These are phyloP conservation scores for Tetrapisispora phaffii DNA, from an alignment of 805 yeast genomes.

Conservation along the genomic window DNA sequence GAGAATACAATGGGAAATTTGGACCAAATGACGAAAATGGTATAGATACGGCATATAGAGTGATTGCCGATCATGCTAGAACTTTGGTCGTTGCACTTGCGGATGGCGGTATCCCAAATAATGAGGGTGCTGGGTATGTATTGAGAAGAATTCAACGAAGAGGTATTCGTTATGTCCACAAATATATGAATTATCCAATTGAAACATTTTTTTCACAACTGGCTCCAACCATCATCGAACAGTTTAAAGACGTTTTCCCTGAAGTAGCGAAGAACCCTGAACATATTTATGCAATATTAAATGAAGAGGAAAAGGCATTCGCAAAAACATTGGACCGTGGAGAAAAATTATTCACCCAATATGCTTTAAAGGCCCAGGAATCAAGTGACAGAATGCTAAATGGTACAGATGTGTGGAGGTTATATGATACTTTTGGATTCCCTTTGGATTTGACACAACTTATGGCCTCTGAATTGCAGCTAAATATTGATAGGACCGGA, in stretches of 20 bases:
- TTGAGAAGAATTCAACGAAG: constrained; percentile 93
- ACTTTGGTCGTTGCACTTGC: constrained; percentile 91
- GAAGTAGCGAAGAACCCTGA: constrained; percentile 65
- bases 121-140: constrained; percentile 98
- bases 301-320: constrained; percentile 95
- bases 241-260: constrained; percentile 83
- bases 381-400: constrained; percentile 65
- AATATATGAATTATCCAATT: constrained; percentile 90
- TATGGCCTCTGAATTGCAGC: constrained; percentile 98
- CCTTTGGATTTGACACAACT: constrained; percentile 95
- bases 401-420: constrained; percentile 96
- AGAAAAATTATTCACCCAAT: constrained; percentile 89
- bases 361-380: constrained; percentile 72
- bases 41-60: constrained; percentile 95
- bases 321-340: constrained; percentile 96
- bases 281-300: constrained; percentile 76
- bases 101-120: constrained; percentile 99
- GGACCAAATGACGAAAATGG: constrained; percentile 91
- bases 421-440: constrained; percentile 97
- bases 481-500: constrained; percentile 82
- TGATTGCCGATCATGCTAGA: constrained; percentile 95
- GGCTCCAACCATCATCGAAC: constrained; percentile 86
- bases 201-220: constrained; percentile 87
- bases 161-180: constrained; percentile 94
- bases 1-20: constrained; percentile 87